Conservation (phyloP, 1,284 basidiomycete species). For the Cryptococcus deneoformans region DNA sequence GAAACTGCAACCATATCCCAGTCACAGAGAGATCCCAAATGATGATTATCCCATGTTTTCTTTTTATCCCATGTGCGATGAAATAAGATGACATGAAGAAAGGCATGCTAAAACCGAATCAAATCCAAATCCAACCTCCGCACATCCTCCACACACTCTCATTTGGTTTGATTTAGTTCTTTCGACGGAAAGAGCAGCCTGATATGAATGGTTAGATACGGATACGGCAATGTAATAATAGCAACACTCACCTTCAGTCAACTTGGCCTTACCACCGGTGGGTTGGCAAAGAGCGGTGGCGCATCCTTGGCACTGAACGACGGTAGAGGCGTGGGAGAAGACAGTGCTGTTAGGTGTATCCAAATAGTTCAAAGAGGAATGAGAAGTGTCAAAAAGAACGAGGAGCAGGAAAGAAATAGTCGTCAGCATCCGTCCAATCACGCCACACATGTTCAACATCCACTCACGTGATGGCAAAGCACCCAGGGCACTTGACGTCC, state of each 20-base stretch:
- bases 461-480: constrained; percentile 52
- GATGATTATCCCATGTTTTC: too few relatives aligned
- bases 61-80: neutral
- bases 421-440: neutral
- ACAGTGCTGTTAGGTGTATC: constrained; percentile 35
- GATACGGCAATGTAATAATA: constrained; percentile 6
- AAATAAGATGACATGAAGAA: constrained; percentile 17
- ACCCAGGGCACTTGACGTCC: constrained; percentile 99
- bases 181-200: constrained; percentile 54
- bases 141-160: neutral
- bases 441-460: neutral
- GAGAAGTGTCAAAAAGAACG: neutral
- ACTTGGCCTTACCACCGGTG: constrained; percentile 95
- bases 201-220: constrained; percentile 2
- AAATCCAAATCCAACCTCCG: constrained; percentile 12
- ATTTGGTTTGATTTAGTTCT: constrained; percentile 44
- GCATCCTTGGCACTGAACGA: constrained; percentile 77
- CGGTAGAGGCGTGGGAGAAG: constrained; percentile 54
- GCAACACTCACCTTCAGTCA: constrained; percentile 84
- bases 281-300: constrained; percentile 96
- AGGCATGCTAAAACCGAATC: constrained; percentile 17
- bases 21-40: too few relatives aligned
- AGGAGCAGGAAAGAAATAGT: neutral
- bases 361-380: too few relatives aligned
- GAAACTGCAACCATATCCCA: too few relatives aligned